Evolutionary conservation across 352 stramenopile species (phyloP).

Genomic region (Thalassiosira exigua): DNA sequence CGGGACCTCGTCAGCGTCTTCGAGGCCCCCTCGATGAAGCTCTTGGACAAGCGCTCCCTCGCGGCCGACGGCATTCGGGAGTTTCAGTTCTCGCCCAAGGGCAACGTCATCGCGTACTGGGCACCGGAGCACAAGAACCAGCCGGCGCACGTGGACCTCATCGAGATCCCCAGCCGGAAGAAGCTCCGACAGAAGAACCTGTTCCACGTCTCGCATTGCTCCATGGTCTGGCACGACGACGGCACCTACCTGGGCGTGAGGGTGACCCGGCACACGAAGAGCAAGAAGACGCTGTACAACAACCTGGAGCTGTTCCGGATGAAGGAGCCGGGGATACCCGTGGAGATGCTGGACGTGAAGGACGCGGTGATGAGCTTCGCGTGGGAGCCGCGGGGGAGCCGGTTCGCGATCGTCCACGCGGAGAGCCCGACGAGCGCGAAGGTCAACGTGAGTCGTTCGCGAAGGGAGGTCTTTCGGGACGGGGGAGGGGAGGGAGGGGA

Average conservation of each 20-base stretch:
- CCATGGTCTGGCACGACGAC: slow-evolving; percentile 96
- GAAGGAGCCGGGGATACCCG: slow-evolving; percentile 92
- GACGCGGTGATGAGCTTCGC: slow-evolving; percentile 94
- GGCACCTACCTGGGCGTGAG: slow-evolving; percentile 89
- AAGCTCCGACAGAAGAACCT: slow-evolving; percentile 98
- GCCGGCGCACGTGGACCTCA: slow-evolving; percentile 95
- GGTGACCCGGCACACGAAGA: slow-evolving; percentile 88
- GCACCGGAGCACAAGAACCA: slow-evolving; percentile 92
- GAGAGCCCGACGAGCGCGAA: slow-evolving; percentile 88
- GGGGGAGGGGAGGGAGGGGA: no score
- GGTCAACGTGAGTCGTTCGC: no score
- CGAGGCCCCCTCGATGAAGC: slow-evolving; percentile 94
- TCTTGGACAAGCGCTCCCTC: slow-evolving; percentile 97
- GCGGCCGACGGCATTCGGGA: slow-evolving; percentile 93
- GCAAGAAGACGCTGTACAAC: slow-evolving; percentile 98
- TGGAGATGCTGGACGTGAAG: slow-evolving; percentile 98
- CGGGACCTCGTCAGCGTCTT: slow-evolving; percentile 92
- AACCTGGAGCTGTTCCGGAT: slow-evolving; percentile 99
- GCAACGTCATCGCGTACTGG: slow-evolving; percentile 96
- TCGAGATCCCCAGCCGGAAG: slow-evolving; percentile 93
- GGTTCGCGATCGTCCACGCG: slow-evolving; percentile 96
- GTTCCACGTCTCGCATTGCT: slow-evolving; percentile 94
- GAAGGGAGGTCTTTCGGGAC: no score
- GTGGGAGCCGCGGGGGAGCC: slow-evolving; percentile 95
- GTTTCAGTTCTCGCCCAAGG: slow-evolving; percentile 97